Evolutionary conservation across 1,284 basidiomycete species (phyloP).

Genomic region (Pseudozyma sp.): DNA sequence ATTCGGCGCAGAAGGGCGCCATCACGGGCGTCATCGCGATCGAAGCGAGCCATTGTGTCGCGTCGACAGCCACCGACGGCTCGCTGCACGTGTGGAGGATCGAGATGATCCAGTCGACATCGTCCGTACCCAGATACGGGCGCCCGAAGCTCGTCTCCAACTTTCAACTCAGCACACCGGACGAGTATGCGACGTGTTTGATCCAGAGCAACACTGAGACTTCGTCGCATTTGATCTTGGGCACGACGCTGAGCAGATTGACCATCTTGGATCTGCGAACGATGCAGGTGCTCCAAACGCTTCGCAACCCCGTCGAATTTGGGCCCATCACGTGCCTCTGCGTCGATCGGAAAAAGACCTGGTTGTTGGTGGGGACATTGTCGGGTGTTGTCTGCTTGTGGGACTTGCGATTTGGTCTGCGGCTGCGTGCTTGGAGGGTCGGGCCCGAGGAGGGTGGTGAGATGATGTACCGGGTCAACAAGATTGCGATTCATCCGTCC

Average conservation of each 20-base stretch:
- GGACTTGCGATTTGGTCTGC: constrained; percentile 93
- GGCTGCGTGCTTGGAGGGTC: constrained; percentile 86
- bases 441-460: constrained; percentile 53
- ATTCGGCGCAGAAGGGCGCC: constrained; percentile 66
- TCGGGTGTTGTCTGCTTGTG: constrained; percentile 86
- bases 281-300: constrained; percentile 80
- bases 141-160: constrained; percentile 69
- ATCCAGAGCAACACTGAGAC: constrained; percentile 48
- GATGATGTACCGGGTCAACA: constrained; percentile 73
- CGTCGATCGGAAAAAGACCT: constrained; percentile 78
- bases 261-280: constrained; percentile 85
- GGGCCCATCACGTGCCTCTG: constrained; percentile 88
- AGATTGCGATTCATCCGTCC: constrained; percentile 83
- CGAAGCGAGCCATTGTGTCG: constrained; percentile 70
- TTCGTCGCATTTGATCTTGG: constrained; percentile 76
- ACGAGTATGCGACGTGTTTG: constrained; percentile 67
- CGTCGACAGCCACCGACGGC: constrained; percentile 69
- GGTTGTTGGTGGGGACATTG: constrained; percentile 88
- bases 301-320: constrained; percentile 85
- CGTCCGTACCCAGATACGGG: constrained; percentile 69
- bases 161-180: constrained; percentile 63
- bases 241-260: constrained; percentile 83
- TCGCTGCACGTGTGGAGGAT: constrained; percentile 69
- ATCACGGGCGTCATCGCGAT: constrained; percentile 68
- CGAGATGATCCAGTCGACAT: constrained; percentile 60